phyloP scores from a whole-genome alignment of 2,329 filamentous ascomycete species.

The Cordyceps militaris region DNA sequence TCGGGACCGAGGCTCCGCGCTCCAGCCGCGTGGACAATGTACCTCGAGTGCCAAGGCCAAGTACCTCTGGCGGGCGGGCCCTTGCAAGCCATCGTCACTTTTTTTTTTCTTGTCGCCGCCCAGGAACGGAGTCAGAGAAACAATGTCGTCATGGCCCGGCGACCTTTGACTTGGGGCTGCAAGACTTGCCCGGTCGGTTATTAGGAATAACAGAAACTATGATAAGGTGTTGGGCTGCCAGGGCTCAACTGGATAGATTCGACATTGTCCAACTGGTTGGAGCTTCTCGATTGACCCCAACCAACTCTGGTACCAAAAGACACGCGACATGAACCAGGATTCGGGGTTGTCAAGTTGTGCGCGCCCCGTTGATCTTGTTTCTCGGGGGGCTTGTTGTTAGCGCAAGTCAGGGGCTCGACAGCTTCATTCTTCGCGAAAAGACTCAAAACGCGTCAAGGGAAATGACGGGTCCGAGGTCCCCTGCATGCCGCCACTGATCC shows the following conservation, averaged over 20 bases:
- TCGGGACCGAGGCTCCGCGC: slow-evolving; percentile 4
- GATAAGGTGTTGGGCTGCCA: not conserved
- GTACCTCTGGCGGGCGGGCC: slow-evolving; percentile 5
- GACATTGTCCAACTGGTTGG: not conserved
- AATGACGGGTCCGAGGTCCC: not conserved
- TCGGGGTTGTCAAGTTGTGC: not conserved
- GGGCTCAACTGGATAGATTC: not conserved
- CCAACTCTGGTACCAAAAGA: not conserved
- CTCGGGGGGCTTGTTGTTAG: not conserved
- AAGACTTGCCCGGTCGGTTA: not conserved
- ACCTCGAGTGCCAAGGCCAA: slow-evolving; percentile 9
- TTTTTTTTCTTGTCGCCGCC: not conserved
- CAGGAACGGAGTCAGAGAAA: not conserved
- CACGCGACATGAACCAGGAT: slow-evolving; percentile 2
- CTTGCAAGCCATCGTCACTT: not conserved
- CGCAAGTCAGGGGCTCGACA: not conserved
- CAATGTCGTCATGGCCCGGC: not conserved
- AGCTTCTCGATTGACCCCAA: not conserved
- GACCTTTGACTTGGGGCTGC: not conserved
- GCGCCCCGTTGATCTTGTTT: not conserved
- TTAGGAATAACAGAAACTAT: not conserved
- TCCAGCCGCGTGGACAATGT: not conserved
- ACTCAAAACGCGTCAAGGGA: not conserved
- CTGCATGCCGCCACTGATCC: not conserved
- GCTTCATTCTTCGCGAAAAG: not conserved